Percentiles rank a stretch among this genome's conserved stretches.
Evolutionary conservation across 805 yeast genomes (phyloP).

Genomic region (Starmerella stigmatis): DNA sequence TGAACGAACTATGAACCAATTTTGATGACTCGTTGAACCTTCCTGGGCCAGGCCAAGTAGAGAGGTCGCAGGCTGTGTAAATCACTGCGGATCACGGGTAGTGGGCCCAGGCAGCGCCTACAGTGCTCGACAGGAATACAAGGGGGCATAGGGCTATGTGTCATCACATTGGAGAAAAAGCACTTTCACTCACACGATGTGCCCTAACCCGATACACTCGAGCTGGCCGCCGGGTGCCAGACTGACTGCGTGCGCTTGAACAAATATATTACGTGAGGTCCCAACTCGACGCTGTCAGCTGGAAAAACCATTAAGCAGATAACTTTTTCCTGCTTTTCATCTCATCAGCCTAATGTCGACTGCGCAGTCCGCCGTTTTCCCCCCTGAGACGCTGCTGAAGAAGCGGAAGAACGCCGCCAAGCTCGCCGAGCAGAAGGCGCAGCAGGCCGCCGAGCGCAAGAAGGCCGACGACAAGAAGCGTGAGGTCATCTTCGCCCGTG

Average conservation of each 20-base stretch:
- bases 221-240: background rate
- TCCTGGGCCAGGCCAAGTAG: too few species aligned
- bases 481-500: slow-evolving; percentile 72
- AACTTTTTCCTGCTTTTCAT: slow-evolving; percentile 12
- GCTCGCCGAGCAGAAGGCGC: slow-evolving; percentile 46
- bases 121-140: too few species aligned
- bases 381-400: slow-evolving; percentile 52
- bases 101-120: too few species aligned
- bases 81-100: too few species aligned
- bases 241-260: background rate
- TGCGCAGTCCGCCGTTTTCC: slow-evolving; percentile 26
- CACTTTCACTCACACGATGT: background rate
- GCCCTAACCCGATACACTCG: background rate
- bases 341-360: slow-evolving; percentile 13
- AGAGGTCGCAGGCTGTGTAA: too few species aligned
- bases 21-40: too few species aligned
- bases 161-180: background rate
- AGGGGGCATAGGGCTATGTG: slow-evolving; percentile 5
- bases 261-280: slow-evolving; percentile 4
- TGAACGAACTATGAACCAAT: too few species aligned
- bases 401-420: slow-evolving; percentile 49
- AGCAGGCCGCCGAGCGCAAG: slow-evolving; percentile 37
- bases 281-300: slow-evolving; percentile 6
- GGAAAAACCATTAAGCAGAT: slow-evolving; percentile 5
- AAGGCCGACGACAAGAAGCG: slow-evolving; percentile 29